phyloP scores from a whole-genome alignment of 208 protist genomes.

The Wallacemonas collosoma region DNA sequence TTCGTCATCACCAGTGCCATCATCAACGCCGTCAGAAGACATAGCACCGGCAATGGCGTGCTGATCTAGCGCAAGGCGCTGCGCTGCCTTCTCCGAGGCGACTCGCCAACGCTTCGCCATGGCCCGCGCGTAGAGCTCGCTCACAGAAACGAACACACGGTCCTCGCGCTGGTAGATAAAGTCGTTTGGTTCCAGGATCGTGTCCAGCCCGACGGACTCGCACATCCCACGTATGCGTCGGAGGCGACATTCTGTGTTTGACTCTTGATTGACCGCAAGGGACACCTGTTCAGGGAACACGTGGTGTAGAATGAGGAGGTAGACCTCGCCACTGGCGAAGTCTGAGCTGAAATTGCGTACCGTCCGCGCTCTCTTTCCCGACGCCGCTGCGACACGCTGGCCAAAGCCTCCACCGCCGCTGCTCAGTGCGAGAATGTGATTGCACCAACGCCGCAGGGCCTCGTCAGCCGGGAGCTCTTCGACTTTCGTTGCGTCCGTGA shows the following conservation, averaged over 20 bases:
- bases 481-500: slow-evolving; percentile 3
- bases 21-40: not conserved
- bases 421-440: slow-evolving; percentile 35
- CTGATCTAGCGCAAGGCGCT: slow-evolving; percentile 3
- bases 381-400: slow-evolving; percentile 10
- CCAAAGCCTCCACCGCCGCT: not conserved
- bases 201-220: slow-evolving; percentile 38
- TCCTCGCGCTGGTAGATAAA: slow-evolving; percentile 70
- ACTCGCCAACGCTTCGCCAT: slow-evolving; percentile 17
- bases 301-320: slow-evolving; percentile 48
- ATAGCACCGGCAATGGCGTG: slow-evolving; percentile 3
- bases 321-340: slow-evolving; percentile 72
- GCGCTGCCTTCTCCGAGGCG: slow-evolving; percentile 16
- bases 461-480: slow-evolving; percentile 18
- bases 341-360: slow-evolving; percentile 59
- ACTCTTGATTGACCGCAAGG: slow-evolving; percentile 27
- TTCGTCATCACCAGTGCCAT: slow-evolving; percentile 1
- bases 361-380: not conserved
- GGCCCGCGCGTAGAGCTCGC: slow-evolving; percentile 47
- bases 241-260: slow-evolving; percentile 47
- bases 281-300: slow-evolving; percentile 50
- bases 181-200: slow-evolving; percentile 54
- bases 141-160: slow-evolving; percentile 55
- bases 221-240: slow-evolving; percentile 49
- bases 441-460: slow-evolving; percentile 66